Evolutionary conservation across 148 eudicot species (phyloP), one percentile per base, ranked within the genome.

Genomic region (Gaultheria prostrata): DNA sequence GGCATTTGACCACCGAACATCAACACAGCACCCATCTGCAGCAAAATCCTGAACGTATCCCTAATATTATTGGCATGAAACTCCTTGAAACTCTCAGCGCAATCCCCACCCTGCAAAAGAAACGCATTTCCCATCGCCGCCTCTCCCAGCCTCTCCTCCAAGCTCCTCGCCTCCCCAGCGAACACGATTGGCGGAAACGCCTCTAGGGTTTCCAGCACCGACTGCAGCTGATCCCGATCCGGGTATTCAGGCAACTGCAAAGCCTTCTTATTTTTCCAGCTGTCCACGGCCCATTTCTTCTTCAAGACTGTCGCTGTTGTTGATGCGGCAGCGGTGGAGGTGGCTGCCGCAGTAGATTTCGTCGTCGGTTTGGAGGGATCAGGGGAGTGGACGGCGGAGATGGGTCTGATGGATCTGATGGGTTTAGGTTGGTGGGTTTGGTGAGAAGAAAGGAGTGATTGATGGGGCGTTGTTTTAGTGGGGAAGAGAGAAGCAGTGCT

Each of bases 1-100:
- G 92, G 92, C 89, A 90, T 71, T 83, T 90, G 92, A 7, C 92
- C 92, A 48, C 92, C 92, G 75, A 88, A 90, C 89, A 84, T 86
- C 78, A 90, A 77, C 11, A 90, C 92, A 39, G 84, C 92, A 9
- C 92, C 90, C 92, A 90, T 90, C 84, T 90, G 92, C 5, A 90
- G 89, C 21, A 90, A 75, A 45, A 90, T 85, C 76, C 92, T 90
- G 82, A 90, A 90, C 0, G 92, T 90, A 53, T 90, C 92, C 6
- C 92, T 83, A 45, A 90, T 90, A 21, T 90, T 90, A 65, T 88
- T 90, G 0, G 92, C 92, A 78, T 88, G 86, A 81, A 90, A 90
- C 83, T 90, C 92, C 84, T 90, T 90, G 72, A 90, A 90, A 63
- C 90, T 90, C 85, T 90, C 92, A 11, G 92, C 92, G 71, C 92